A percentile compares a stretch with the other conserved stretches of the same genome.
Conservation (phyloP, 352 stramenopile genomes). For the Globisporangium middletonii region DNA sequence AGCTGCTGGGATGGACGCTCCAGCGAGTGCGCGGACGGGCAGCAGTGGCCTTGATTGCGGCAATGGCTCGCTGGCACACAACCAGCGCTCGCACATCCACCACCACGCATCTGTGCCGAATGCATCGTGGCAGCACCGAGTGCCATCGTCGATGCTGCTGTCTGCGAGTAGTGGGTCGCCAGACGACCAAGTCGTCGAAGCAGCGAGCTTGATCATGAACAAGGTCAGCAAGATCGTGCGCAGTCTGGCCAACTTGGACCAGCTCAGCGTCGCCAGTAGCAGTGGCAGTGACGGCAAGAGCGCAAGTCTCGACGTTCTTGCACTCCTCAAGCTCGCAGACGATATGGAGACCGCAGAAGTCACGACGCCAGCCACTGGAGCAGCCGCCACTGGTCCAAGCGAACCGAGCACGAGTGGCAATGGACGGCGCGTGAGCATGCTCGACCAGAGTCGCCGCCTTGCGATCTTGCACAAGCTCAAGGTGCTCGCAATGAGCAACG, state of each 20-base stretch:
- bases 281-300: conserved; percentile 3
- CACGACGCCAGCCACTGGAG: neutral
- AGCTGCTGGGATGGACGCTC: conserved; percentile 30
- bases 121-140: neutral
- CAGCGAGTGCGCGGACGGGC: too few relatives aligned
- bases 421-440: conserved; percentile 6
- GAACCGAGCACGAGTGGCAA: neutral
- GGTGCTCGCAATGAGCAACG: conserved; percentile 10
- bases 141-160: neutral
- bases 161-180: neutral
- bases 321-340: conserved; percentile 50
- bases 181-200: conserved; percentile 24
- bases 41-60: too few relatives aligned
- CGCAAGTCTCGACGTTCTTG: conserved; percentile 26
- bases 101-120: conserved; percentile 3
- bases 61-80: too few relatives aligned
- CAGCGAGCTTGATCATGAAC: conserved; percentile 32
- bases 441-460: conserved; percentile 13
- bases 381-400: conserved; percentile 2
- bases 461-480: conserved; percentile 17
- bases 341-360: conserved; percentile 31
- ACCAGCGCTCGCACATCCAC: neutral
- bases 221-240: conserved; percentile 62
- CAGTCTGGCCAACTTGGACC: conserved; percentile 37
- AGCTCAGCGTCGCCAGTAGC: conserved; percentile 13